Percentiles rank a stretch among this genome's conserved stretches.
phyloP scores from a whole-genome alignment of 768 basidiomycete species.

The Pleurotus sapidus region DNA sequence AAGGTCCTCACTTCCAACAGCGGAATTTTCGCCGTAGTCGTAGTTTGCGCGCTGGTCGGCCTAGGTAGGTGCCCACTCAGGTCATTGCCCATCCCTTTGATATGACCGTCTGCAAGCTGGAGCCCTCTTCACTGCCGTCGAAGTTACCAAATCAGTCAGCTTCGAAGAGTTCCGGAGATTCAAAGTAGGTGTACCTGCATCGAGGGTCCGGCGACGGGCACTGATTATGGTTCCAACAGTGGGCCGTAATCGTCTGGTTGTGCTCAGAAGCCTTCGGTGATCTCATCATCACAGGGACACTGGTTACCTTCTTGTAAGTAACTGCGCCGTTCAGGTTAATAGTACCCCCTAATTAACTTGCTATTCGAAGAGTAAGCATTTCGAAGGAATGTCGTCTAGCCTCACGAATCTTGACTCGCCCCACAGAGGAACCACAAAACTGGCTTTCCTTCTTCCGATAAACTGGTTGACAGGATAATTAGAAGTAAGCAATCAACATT shows the following conservation, averaged over 20 bases:
- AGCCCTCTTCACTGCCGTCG: slow-evolving; percentile 24
- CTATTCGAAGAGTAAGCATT: no score
- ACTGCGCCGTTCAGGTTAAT: no score
- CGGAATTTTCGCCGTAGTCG: neutral
- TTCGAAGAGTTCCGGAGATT: slow-evolving; percentile 27
- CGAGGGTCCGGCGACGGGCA: no score
- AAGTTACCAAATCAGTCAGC: slow-evolving; percentile 17
- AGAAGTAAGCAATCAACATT: slow-evolving; percentile 20
- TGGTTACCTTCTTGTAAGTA: slow-evolving; percentile 42
- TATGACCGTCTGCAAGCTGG: slow-evolving; percentile 16
- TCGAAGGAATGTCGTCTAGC: no score
- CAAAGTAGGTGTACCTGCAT: slow-evolving; percentile 12
- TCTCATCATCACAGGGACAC: slow-evolving; percentile 36
- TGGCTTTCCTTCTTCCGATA: slow-evolving; percentile 38
- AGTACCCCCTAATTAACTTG: no score
- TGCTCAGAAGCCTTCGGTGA: slow-evolving; percentile 37
- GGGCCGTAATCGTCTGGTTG: slow-evolving; percentile 34
- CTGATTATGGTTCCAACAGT: no score
- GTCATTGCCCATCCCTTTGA: neutral
- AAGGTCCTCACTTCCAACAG: slow-evolving; percentile 6
- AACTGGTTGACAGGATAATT: slow-evolving; percentile 41
- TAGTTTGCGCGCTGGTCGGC: neutral
- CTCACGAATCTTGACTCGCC: no score
- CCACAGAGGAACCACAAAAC: slow-evolving; percentile 36
- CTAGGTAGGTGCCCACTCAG: neutral